Percentiles rank a stretch among this genome's conserved stretches.
These are phyloP conservation scores for Byssochlamys sp. DNA, from an alignment of 2,329 filamentous ascomycete species.

Conservation along the genomic window DNA sequence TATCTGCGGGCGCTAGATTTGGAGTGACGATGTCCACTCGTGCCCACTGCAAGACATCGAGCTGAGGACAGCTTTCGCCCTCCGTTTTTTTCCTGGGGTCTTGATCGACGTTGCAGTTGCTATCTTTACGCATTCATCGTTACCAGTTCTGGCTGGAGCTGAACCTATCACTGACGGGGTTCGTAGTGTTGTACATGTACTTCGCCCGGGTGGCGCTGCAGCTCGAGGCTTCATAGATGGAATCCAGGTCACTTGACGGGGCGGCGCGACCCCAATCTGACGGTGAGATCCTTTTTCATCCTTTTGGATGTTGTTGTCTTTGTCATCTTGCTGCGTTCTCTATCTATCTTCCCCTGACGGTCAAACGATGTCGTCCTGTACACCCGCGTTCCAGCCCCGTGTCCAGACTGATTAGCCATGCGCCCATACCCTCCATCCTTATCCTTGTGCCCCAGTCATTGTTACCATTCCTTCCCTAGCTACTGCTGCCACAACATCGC, in stretches of 20 bases:
- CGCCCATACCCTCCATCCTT: background rate
- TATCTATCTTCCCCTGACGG: slow-evolving; percentile 1
- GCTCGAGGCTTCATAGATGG: background rate
- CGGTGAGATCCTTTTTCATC: slow-evolving; percentile 1
- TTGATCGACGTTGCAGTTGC: background rate
- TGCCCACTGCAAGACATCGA: background rate
- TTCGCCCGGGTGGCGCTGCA: background rate
- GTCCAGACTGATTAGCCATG: background rate
- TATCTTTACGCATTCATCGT: background rate
- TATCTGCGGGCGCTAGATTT: background rate
- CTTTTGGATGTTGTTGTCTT: background rate
- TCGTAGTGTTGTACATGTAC: background rate
- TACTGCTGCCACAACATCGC: background rate
- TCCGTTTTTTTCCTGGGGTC: background rate
- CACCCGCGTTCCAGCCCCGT: background rate
- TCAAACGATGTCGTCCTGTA: background rate
- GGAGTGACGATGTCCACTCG: background rate
- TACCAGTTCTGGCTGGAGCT: background rate
- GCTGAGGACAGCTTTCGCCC: background rate
- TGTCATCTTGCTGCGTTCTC: background rate
- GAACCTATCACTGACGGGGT: background rate
- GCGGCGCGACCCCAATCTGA: slow-evolving; percentile 1
- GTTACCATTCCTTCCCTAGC: background rate
- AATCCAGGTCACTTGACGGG: slow-evolving; percentile 2
- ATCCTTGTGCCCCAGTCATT: background rate